A percentile compares a stretch with the other conserved stretches of the same genome.
Conservation (phyloP, 148 eudicot genomes). For the Nepenthes mirabilis region DNA sequence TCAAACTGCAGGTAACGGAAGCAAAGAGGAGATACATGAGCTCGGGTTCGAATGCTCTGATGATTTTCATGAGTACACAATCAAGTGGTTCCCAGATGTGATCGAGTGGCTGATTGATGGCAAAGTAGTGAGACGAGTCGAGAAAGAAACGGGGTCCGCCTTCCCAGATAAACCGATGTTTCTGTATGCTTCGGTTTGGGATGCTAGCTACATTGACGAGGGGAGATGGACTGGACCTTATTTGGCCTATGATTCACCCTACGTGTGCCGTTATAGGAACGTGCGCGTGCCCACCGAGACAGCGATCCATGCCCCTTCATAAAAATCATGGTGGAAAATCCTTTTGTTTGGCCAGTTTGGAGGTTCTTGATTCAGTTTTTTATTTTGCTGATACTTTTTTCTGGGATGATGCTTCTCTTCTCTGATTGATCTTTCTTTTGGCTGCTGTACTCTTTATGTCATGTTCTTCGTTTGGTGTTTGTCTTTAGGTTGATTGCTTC, state of each 20-base stretch:
- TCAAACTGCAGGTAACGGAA: slow-evolving; percentile 13
- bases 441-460: no score
- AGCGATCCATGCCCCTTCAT: slow-evolving; percentile 4
- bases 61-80: slow-evolving; percentile 25
- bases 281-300: slow-evolving; percentile 17
- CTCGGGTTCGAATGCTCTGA: slow-evolving; percentile 22
- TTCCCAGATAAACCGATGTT: slow-evolving; percentile 24
- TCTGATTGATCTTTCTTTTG: no score
- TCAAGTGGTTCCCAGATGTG: slow-evolving; percentile 17
- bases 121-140: slow-evolving; percentile 10
- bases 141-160: not conserved
- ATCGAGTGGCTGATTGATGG: slow-evolving; percentile 24
- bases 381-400: no score
- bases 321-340: no score
- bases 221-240: slow-evolving; percentile 26
- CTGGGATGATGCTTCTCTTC: no score
- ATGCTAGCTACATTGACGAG: slow-evolving; percentile 23
- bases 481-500: no score
- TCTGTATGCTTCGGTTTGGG: slow-evolving; percentile 27
- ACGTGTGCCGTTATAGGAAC: slow-evolving; percentile 22
- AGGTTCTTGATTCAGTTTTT: no score
- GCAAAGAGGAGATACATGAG: slow-evolving; percentile 17
- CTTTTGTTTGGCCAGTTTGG: no score
- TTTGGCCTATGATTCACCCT: slow-evolving; percentile 21
- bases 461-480: no score